phyloP scores from a whole-genome alignment of 345 rosid genomes.

The Syzygium oleosum region DNA sequence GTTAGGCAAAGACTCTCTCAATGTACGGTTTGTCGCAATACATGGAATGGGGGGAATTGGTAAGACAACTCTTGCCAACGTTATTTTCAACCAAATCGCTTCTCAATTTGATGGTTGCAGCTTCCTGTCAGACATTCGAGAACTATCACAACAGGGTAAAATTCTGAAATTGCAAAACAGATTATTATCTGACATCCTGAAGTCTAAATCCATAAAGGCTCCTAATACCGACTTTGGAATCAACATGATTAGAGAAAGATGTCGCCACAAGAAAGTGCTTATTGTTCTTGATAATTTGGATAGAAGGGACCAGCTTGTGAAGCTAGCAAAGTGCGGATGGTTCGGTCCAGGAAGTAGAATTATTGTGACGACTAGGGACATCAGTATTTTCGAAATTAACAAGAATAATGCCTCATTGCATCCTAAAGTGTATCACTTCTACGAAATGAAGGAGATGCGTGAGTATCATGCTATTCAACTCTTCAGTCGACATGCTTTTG shows the following conservation, averaged over 20 bases:
- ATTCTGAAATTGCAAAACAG: neutral
- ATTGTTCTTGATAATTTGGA: conserved; percentile 1
- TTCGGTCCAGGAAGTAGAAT: neutral
- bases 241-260: neutral
- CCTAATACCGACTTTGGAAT: neutral
- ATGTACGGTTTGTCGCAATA: neutral
- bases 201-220: neutral
- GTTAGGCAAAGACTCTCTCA: neutral
- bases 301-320: neutral
- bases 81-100: neutral
- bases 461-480: neutral
- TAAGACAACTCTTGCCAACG: neutral
- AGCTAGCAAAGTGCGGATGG: neutral
- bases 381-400: neutral
- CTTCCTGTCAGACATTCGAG: neutral
- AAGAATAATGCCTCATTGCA: neutral
- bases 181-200: neutral
- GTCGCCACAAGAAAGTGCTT: neutral
- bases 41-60: neutral
- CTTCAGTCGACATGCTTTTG: neutral
- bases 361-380: neutral
- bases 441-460: neutral
- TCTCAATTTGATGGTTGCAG: neutral
- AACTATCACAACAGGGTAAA: neutral
- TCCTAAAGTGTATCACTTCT: neutral